phyloP scores from a whole-genome alignment of 2,329 filamentous ascomycete genomes.

The Dothideomycetes sp. region DNA sequence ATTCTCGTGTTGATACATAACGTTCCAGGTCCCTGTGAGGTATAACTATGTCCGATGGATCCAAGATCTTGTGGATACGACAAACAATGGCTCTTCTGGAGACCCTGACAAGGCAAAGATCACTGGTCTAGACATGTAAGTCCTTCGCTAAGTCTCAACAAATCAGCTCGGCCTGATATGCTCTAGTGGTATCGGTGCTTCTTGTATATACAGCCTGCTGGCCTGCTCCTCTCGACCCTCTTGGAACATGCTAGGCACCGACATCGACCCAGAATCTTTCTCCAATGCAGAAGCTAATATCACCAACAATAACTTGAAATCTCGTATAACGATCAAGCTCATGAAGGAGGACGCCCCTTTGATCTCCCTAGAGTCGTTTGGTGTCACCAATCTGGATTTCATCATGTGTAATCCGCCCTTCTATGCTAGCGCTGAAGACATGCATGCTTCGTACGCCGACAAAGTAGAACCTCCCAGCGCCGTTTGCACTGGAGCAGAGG shows the following conservation, averaged over 20 bases:
- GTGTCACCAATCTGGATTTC: slow-evolving; percentile 59
- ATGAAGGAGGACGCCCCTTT: slow-evolving; percentile 46
- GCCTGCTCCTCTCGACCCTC: slow-evolving; percentile 56
- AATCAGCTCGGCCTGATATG: too few species aligned
- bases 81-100: slow-evolving; percentile 37
- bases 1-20: background rate
- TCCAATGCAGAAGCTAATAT: slow-evolving; percentile 60
- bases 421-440: slow-evolving; percentile 65
- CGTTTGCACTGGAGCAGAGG: slow-evolving; percentile 63
- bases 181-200: slow-evolving; percentile 70
- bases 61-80: slow-evolving; percentile 68
- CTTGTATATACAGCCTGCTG: slow-evolving; percentile 82
- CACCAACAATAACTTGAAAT: slow-evolving; percentile 51
- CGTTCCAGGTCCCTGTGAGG: background rate
- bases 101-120: slow-evolving; percentile 47
- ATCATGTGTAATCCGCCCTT: slow-evolving; percentile 94
- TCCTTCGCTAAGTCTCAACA: background rate
- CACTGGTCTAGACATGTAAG: slow-evolving; percentile 64
- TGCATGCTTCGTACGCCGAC: slow-evolving; percentile 52
- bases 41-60: slow-evolving; percentile 91
- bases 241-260: slow-evolving; percentile 52
- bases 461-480: slow-evolving; percentile 63
- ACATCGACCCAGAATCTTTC: slow-evolving; percentile 67
- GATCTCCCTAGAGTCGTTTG: slow-evolving; percentile 53
- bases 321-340: slow-evolving; percentile 55